Base-by-base conservation (phyloP, 2,329 filamentous ascomycete genomes). In the Colletotrichum shisoi region DNA sequence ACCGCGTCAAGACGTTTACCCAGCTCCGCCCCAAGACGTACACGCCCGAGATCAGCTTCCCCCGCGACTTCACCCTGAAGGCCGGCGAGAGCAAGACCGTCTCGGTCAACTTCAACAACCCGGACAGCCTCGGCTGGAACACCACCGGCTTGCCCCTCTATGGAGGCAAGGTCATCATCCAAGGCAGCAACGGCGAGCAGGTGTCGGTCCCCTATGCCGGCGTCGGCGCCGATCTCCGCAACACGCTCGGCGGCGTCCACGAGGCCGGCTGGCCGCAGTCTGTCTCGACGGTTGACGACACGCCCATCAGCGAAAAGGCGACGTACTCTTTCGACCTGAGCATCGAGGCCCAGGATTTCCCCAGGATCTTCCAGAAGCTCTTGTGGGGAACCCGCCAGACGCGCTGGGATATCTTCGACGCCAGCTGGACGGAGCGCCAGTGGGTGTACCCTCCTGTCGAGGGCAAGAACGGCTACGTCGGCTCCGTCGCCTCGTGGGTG, bases 141-240 rank as follows among this genome's bases (percentile, higher is more conserved):
- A 31, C 67, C 27, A 51, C 69, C n/a, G 63, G 63, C 37, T 63
- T 79, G 56, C 77, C 76, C 4, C 70, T 78, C 31, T 79, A 78
- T 60, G 75, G 75, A 46, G 77, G 77, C 39, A 77, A 76, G 67
- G 72, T 79, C 46, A 64, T 76, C 17, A 69, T 79, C 44, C 74
- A 73, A 11, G 78, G 77, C 31, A 73, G 75, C 59, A 79, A 79
- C 51, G 78, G 77, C 17, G 81, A 83, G 67, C 71, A 74, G 15
- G 72, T 83, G 6, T 77, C 76, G 17, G 76, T 83, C 39, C 80
- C 80, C 4, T 83, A 83, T 54, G 67, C 71, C 37, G 75, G 72
- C 31, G 64, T 69, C 13, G 68, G 64, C 27, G 68, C 64, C n/a
- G 60, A 68, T 24, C 68, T 69, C 40, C 65, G 64, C 27, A 60